Evolutionary conservation across 2,329 filamentous ascomycete genomes (phyloP).

Genomic region (Didymellaceae sp.): DNA sequence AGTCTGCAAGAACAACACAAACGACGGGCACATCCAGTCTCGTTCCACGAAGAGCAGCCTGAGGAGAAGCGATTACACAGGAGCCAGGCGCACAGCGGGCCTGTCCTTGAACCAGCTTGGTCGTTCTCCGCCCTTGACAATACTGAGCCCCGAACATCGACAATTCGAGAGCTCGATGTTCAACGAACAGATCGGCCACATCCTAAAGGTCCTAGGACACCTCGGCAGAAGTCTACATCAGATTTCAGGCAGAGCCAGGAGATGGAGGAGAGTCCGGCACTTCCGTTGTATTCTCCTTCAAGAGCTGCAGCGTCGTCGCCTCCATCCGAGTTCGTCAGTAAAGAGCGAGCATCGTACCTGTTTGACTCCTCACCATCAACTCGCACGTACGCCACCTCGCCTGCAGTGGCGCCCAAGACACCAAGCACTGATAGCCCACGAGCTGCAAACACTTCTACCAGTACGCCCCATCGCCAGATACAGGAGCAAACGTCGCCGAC

Average conservation of each 20-base stretch:
- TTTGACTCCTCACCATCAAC: conserved; percentile 49
- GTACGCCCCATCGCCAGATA: conserved; percentile 8
- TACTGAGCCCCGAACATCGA: conserved; percentile 36
- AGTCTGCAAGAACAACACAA: conserved; percentile 32
- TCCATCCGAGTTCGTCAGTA: conserved; percentile 43
- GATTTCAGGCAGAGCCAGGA: conserved; percentile 13
- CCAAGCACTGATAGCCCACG: conserved; percentile 25
- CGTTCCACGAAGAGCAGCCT: conserved; percentile 40
- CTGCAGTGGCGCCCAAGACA: conserved; percentile 27
- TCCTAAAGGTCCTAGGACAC: conserved; percentile 33
- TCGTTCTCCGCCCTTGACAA: conserved; percentile 52
- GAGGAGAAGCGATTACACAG: conserved; percentile 45
- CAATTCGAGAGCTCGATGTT: neutral
- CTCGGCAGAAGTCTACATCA: conserved; percentile 16
- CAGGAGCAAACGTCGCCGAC: conserved; percentile 21
- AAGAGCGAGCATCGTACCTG: conserved; percentile 45
- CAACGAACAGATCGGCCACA: conserved; percentile 24
- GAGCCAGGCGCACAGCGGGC: conserved; percentile 19
- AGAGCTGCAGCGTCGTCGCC: conserved; percentile 30
- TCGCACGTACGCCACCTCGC: conserved; percentile 40
- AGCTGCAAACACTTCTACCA: conserved; percentile 18
- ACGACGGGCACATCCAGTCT: conserved; percentile 43
- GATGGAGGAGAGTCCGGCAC: conserved; percentile 33
- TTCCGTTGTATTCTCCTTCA: conserved; percentile 30
- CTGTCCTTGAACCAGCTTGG: conserved; percentile 40